Base-by-base conservation (phyloP, 2,329 filamentous ascomycete genomes). In the Colletotrichum ledebouriae region DNA sequence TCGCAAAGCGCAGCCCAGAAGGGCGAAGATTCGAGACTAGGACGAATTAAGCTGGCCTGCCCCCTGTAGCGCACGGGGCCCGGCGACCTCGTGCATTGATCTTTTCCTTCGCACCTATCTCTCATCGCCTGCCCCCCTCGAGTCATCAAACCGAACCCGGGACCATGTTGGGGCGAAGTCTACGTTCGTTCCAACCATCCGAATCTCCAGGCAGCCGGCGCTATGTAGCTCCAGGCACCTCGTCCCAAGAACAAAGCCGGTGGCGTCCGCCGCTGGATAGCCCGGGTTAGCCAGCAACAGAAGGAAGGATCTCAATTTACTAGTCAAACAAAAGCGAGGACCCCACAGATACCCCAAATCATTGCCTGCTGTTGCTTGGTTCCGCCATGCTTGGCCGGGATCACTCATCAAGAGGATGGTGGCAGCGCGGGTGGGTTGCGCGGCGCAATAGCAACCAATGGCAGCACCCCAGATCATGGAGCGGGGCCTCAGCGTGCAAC, bases 301-400 rank as follows among this genome's bases (percentile, higher is more conserved):
- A 17, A 17, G 17, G 42, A 62, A 62, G 58, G 50, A 44, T 56
- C 44, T 55, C 50, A 17, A 34, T 47, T 53, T 55, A 47, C 53
- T 68, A 68, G 65, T 64, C 65, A 68, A 68, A 64, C 60, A 42
- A 47, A 53, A 55, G 65, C 65, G 41, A 34, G 37, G 37, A 64
- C 53, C 53, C 60, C 65, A 67, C 65, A 59, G 33, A 20, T 13
- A 13, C 47, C 53, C 47, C 53, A 64, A 63, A 37, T 34, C 15
- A 41, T 6, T 33, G 46, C 58, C 49, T 42, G 34, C 25, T 34
- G 44, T 17, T 63, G 50, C 50, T 53, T 22, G 37, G n/a, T 20
- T 60, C 59, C 37, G 60, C 53, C 41, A 10, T 25, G 37, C 46
- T 63, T 59, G 59, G 59, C 59, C 25, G 53, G 53, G 46, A 58